Base-by-base conservation (phyloP, 192 early-diverging fungal genomes). In the Jimgerdemannia flammicorona region DNA sequence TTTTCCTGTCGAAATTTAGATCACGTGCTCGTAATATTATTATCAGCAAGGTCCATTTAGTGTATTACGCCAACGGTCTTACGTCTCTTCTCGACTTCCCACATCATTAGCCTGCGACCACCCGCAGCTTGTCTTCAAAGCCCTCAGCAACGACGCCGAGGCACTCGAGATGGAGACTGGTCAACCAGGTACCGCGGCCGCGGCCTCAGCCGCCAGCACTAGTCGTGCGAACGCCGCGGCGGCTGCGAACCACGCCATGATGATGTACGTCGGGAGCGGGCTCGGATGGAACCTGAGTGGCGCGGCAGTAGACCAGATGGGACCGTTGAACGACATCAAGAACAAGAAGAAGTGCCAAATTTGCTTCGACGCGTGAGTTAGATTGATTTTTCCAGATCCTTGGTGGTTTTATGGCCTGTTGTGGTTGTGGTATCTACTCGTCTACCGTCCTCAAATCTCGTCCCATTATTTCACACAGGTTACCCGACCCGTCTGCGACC, bases 81-180 rank as follows among this genome's bases (percentile, higher is more conserved):
- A 29, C 29, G 29, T 29, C 29, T 29, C 29, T 29, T 29, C n/a
- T n/a, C n/a, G 29, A 29, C 29, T 29, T 29, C 29, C 29, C 67
- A 11, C 40, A n/a, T 18, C 43, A 29, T 4, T 72, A 81, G 80
- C 73, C 40, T 82, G 74, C 69, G 70, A 79, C 69, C 81, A 78
- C 65, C 84, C 84, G 4, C 68, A 73, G 40, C 74, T 85, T 18
- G 81, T 84, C 19, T 40, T 79, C 10, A 77, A 84, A 18, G 59
- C 75, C n/a, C 69, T 83, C 43, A 70, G 59, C n/a, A 68, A 67
- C 11, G 81, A 83, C 66, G 69, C 65, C 4, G 81, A 83, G 72
- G 67, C 64, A 3, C 17, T 77, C 11, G 75, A 74, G 40, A 43
- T 81, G 18, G 49, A 76, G 43, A 67, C 75, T 3, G 67, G 67